Percentiles rank a stretch among this genome's conserved stretches.
phyloP scores from a whole-genome alignment of 164 flowering plant species.

The Akebia trifoliata region DNA sequence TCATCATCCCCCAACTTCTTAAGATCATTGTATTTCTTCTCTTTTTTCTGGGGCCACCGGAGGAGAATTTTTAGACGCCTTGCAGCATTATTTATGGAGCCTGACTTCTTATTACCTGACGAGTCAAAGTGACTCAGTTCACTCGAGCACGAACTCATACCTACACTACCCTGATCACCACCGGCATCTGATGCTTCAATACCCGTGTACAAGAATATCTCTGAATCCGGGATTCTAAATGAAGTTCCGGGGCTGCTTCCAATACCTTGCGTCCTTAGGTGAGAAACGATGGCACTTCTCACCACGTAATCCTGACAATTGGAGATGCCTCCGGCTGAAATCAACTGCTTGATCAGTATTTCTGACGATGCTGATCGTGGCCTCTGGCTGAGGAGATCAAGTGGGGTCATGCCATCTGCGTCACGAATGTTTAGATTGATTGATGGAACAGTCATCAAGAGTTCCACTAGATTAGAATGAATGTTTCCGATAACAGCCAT shows the following conservation, averaged over 20 bases:
- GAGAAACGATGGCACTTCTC: conserved; percentile 42
- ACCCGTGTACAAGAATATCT: conserved; percentile 53
- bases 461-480: conserved; percentile 57
- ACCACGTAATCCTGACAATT: conserved; percentile 27
- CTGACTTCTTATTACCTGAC: conserved; percentile 21
- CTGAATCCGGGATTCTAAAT: conserved; percentile 69
- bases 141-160: conserved; percentile 42
- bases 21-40: conserved; percentile 26
- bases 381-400: conserved; percentile 63
- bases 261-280: conserved; percentile 45
- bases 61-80: conserved; percentile 54
- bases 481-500: conserved; percentile 63
- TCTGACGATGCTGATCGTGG: conserved; percentile 68
- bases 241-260: conserved; percentile 79
- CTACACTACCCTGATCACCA: conserved; percentile 27
- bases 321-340: no score
- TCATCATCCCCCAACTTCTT: conserved; percentile 28
- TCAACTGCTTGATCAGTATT: no score
- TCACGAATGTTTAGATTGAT: conserved; percentile 58
- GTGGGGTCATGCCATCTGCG: conserved; percentile 56
- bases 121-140: conserved; percentile 35
- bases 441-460: conserved; percentile 50
- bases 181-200: conserved; percentile 34
- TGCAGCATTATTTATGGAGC: conserved; percentile 46
- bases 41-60: conserved; percentile 54